Evolutionary conservation across 345 rosid species (phyloP), one percentile per base, ranked within the genome.

Genomic region (Salix suchowensis): DNA sequence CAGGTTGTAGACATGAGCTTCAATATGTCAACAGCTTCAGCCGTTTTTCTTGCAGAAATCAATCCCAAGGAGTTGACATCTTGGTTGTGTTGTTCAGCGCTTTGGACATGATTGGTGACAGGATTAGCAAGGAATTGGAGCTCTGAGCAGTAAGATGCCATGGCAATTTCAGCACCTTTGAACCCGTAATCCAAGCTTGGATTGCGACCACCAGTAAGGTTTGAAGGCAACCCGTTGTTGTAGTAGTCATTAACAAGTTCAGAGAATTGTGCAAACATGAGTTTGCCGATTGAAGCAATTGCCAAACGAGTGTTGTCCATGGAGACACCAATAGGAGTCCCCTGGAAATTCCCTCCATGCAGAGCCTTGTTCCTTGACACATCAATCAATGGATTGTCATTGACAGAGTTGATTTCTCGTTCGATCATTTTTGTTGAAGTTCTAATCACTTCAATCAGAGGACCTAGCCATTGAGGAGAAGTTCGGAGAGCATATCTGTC

Each of bases 131-230:
- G 84, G 64, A 54, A 82, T 15, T 82, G 84, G 68, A 82, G 81
- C 73, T 82, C 84, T 1, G 84, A 82, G 73, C 84, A 82, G 66
- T 82, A 82, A 13, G 84, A 82, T 32, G 84, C 84, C 84, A 82
- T 82, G 42, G 84, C 84, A n/a, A 82, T 78, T 74, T 82, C 84
- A 42, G 84, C 78, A 19, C 84, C 84, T 71, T 82, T 82, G 73
- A 77, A 82, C 32, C 84, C 84, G 30, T 82, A 82, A 70, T 82
- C 84, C 81, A 82, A 71, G 81, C 84, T 82, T 4, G 84, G 84
- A 58, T 82, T 78, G 64, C 81, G 62, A 0, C 84, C 81, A 15
- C 79, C 84, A 1, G 84, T 82, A 2, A 82, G 84, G 60, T 82
- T 82, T 9, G 84, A 82, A 67, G 84, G 84, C 74, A 82, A 66